These are phyloP conservation scores for Silene uniflora DNA, from an alignment of 148 eudicot genomes.

Conservation along the genomic window DNA sequence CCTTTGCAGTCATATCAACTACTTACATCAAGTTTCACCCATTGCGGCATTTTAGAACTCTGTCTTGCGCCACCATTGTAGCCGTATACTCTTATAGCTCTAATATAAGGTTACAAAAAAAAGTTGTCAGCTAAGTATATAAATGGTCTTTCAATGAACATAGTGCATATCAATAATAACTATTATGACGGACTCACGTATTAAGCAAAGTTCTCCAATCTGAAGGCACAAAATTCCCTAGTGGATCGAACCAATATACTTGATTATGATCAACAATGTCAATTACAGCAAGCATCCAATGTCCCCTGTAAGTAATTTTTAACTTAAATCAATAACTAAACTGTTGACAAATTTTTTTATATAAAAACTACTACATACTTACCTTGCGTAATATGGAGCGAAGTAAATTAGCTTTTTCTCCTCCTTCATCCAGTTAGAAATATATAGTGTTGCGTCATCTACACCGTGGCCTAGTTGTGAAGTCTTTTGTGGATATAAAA, in stretches of 20 bases:
- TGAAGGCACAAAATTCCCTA: not conserved
- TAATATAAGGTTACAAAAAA: too few relatives aligned
- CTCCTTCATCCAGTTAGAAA: not conserved
- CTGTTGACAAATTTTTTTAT: not conserved
- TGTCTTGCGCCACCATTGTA: too few relatives aligned
- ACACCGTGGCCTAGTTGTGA: not conserved
- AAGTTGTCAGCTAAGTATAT: too few relatives aligned
- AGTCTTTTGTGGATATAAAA: not conserved
- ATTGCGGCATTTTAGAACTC: too few relatives aligned
- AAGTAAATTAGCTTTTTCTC: not conserved
- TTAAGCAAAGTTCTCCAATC: not conserved
- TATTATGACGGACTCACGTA: not conserved
- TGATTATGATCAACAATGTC: too few relatives aligned
- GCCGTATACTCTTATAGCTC: too few relatives aligned
- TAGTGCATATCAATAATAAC: too few relatives aligned
- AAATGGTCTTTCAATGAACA: too few relatives aligned
- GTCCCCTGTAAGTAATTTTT: not conserved
- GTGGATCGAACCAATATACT: not conserved
- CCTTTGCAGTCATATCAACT: too few relatives aligned
- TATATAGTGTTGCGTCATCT: not conserved
- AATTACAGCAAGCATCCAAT: not conserved
- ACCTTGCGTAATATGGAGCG: not conserved
- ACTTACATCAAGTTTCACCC: too few relatives aligned
- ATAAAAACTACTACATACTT: not conserved
- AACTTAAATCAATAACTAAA: not conserved